A percentile compares a stretch with the other conserved stretches of the same genome.
Evolutionary conservation across 2,329 filamentous ascomycete genomes (phyloP).

Genomic region (Drechslerella dactyloides): DNA sequence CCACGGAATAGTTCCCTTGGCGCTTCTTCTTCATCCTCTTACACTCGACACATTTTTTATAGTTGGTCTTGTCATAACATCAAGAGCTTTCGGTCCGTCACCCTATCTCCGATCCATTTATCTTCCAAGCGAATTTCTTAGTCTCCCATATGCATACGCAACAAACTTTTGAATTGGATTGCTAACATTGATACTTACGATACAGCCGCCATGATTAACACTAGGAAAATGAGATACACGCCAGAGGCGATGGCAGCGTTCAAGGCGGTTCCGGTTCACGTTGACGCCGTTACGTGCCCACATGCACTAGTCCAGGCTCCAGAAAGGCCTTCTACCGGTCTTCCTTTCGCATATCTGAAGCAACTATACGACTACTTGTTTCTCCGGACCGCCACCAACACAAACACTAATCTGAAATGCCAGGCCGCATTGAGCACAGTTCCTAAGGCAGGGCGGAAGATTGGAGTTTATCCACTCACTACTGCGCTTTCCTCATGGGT

Average conservation of each 20-base stretch:
- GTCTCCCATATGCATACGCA: background rate
- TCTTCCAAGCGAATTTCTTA: background rate
- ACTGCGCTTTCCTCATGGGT: background rate
- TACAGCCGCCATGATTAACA: background rate
- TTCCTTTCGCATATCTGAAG: background rate
- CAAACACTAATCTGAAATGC: background rate
- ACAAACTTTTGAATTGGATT: background rate
- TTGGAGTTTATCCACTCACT: background rate
- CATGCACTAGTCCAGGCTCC: background rate
- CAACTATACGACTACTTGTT: background rate
- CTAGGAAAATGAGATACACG: conserved; percentile 1
- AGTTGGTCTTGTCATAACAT: background rate
- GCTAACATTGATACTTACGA: background rate
- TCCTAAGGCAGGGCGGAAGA: background rate
- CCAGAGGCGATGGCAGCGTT: background rate
- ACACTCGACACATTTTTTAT: background rate
- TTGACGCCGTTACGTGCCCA: background rate
- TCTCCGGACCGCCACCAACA: background rate
- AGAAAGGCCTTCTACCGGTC: background rate
- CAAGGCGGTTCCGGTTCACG: background rate
- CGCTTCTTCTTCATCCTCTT: background rate
- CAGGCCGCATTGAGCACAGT: background rate
- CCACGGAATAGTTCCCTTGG: background rate
- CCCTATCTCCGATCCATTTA: background rate
- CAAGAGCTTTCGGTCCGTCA: background rate